Conservation (phyloP, 257 asterid species). For the Apocynum venetum region DNA sequence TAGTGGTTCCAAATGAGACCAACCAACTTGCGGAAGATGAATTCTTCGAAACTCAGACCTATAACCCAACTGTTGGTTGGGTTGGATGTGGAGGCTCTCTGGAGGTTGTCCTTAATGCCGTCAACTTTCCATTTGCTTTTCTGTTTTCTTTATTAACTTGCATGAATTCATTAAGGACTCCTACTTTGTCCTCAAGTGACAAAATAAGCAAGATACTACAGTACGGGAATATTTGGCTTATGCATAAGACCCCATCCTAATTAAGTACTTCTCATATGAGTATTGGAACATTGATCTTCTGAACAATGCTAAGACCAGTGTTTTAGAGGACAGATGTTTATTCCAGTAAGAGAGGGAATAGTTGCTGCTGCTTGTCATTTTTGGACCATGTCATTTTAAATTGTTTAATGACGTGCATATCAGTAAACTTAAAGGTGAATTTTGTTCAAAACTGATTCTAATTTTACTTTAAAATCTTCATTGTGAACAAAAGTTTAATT, state of each 20-base stretch:
- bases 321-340: neutral
- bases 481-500: neutral
- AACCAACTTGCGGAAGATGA: conserved; percentile 48
- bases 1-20: conserved; percentile 27
- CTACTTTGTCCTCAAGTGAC: neutral
- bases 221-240: neutral
- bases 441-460: neutral
- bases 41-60: conserved; percentile 70
- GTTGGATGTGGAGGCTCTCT: conserved; percentile 39
- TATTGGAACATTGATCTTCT: neutral
- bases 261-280: neutral
- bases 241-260: neutral
- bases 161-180: conserved; percentile 1
- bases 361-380: neutral
- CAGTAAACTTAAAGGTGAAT: neutral
- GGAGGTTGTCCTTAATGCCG: conserved; percentile 30
- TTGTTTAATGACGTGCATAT: neutral
- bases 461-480: neutral
- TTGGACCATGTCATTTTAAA: neutral
- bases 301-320: neutral
- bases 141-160: neutral
- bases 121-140: neutral
- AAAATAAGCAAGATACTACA: neutral
- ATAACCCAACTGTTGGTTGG: conserved; percentile 59
- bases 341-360: neutral